These are phyloP conservation scores for Plectosphaerella sp. DNA, from an alignment of 2,329 filamentous ascomycete genomes.

Conservation along the genomic window DNA sequence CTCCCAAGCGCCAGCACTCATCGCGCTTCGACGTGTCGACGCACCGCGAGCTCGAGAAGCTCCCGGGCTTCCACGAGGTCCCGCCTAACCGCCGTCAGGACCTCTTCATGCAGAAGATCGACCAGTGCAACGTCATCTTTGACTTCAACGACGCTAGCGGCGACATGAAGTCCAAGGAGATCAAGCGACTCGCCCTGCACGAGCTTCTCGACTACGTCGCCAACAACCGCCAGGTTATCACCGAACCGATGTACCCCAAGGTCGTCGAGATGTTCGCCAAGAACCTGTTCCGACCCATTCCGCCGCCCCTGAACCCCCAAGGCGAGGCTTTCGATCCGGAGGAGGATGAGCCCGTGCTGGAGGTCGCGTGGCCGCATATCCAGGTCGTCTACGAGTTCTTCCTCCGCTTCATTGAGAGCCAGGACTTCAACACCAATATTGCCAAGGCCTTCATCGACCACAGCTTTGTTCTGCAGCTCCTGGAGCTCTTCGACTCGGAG, in stretches of 20 bases:
- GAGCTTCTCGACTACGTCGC: conserved; percentile 97
- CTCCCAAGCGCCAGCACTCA: conserved; percentile 93
- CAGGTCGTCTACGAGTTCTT: conserved; percentile 99
- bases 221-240: conserved; percentile 97
- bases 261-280: conserved; percentile 99
- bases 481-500: conserved; percentile 98
- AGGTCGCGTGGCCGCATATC: conserved; percentile 98
- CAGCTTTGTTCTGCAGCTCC: conserved; percentile 89
- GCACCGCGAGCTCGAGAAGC: conserved; percentile 92
- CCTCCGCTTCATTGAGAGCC: conserved; percentile 96
- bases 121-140: conserved; percentile 99
- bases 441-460: conserved; percentile 99
- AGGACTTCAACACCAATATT: conserved; percentile 99
- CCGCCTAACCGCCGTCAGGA: conserved; percentile 92
- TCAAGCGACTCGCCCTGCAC: conserved; percentile 93
- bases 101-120: conserved; percentile 99
- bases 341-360: conserved; percentile 94
- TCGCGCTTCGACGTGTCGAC: conserved; percentile 97
- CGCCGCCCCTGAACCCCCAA: conserved; percentile 94
- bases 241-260: conserved; percentile 96
- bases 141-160: conserved; percentile 98
- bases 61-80: conserved; percentile 96
- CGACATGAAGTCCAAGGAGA: conserved; percentile 99
- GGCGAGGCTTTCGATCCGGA: conserved; percentile 98
- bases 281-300: conserved; percentile 95